Conservation (phyloP, 1,139 yeast species). For the Taphrina wiesneri region DNA sequence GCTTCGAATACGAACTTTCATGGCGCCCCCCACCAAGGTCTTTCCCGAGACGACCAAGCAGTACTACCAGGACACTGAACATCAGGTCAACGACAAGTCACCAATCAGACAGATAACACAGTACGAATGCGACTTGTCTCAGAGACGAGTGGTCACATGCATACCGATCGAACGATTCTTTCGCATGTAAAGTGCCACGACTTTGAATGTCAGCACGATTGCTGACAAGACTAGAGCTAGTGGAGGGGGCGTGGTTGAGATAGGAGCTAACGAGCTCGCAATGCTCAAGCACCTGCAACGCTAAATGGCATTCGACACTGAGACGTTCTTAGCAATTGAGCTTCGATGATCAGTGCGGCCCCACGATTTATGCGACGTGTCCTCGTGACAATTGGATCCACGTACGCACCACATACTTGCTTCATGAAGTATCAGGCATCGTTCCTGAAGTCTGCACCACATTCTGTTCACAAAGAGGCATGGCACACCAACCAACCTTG, state of each 20-base stretch:
- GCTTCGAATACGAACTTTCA: background rate
- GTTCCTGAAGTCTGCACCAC: background rate
- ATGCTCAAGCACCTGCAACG: constrained; percentile 8
- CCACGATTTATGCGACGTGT: background rate
- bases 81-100: constrained; percentile 20
- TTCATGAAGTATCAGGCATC: background rate
- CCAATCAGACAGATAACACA: constrained; percentile 27
- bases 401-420: background rate
- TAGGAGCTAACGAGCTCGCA: constrained; percentile 16
- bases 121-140: constrained; percentile 27
- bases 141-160: constrained; percentile 22
- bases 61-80: constrained; percentile 18
- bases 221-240: constrained; percentile 12
- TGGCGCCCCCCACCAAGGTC: constrained; percentile 33
- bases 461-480: background rate
- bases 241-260: constrained; percentile 29
- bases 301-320: background rate
- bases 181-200: constrained; percentile 9
- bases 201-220: background rate
- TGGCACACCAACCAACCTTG: background rate
- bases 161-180: constrained; percentile 31
- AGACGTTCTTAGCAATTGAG: background rate
- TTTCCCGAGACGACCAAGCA: constrained; percentile 32
- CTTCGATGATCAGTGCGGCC: background rate
- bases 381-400: background rate